Evolutionary conservation across 176 grass and related monocot species (phyloP), one percentile per base, ranked within the genome.

Genomic region (Miscanthus lutarioriparius): DNA sequence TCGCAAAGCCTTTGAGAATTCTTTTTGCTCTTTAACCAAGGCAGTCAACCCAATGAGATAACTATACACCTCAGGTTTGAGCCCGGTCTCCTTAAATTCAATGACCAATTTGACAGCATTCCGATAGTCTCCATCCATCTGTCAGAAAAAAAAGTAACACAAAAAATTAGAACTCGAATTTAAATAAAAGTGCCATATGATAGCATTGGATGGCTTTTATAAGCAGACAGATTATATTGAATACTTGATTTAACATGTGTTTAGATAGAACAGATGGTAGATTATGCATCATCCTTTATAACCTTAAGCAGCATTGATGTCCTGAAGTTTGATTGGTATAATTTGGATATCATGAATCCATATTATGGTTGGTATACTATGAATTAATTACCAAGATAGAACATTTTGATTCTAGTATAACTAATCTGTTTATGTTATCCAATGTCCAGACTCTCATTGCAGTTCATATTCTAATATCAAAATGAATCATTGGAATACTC

Each of bases 11-110:
- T 98, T 98, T 23, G 96, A 95, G 76, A 98, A 98, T 77, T 93
- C 93, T 49, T 93, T 98, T 85, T 95, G 93, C 85, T 98, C 93
- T 87, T 98, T 95, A 66, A 98, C 96, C 78, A 98, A 89, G 54
- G 96, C 93, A 70, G 93, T 98, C 77, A 95, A 87, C 32, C 89
- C 93, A 62, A 98, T 93, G 47, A 98, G 72, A 85, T 95, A 98
- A 86, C 93, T 92, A 79, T 95, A 98, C n/a, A 95, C 87, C 88
- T 95, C 96, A 17, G 89, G 92, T 37, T 91, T 93, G 16, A 95
- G 77, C 22, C 83, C 85, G 64, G 58, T 86, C 82, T 93, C 92
- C 82, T 95, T 95, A 80, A 98, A 95, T 71, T 98, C 89, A 71
- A 93, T 87, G 33, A 98, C 87, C 77, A 95, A 75, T 82, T 88